Evolutionary conservation across 495 filamentous ascomycete species (phyloP).

Genomic region (Aspergillus leporis): DNA sequence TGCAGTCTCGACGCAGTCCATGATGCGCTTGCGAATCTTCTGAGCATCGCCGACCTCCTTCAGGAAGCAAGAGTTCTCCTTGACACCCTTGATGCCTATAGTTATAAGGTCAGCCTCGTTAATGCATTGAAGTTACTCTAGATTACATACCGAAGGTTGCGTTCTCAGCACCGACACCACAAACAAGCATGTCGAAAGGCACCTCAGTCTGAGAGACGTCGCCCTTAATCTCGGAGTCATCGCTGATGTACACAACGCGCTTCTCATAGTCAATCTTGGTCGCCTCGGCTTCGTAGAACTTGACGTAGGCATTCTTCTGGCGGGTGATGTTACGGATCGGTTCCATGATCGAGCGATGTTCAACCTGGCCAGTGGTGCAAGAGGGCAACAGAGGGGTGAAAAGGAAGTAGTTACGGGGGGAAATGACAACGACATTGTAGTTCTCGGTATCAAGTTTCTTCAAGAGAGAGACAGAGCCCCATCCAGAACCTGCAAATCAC

Average conservation of each 20-base stretch:
- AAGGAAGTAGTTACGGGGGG: slow-evolving; percentile 98
- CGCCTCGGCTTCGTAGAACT: slow-evolving; percentile 97
- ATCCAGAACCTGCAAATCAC: slow-evolving; percentile 72
- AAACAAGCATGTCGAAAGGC: slow-evolving; percentile 96
- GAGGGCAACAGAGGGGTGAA: slow-evolving; percentile 97
- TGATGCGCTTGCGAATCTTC: slow-evolving; percentile 94
- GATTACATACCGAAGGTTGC: slow-evolving; percentile 81
- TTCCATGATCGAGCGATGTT: slow-evolving; percentile 99
- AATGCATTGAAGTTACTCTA: not conserved
- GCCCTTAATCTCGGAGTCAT: slow-evolving; percentile 92
- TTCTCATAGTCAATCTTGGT: slow-evolving; percentile 94
- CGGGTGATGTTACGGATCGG: slow-evolving; percentile 92
- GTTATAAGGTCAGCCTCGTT: slow-evolving; percentile 7
- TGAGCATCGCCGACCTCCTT: slow-evolving; percentile 98
- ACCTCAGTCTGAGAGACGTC: slow-evolving; percentile 81
- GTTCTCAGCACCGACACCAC: slow-evolving; percentile 96
- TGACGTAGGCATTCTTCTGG: slow-evolving; percentile 86
- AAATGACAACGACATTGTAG: slow-evolving; percentile 96
- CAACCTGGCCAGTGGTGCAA: slow-evolving; percentile 94
- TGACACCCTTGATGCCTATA: slow-evolving; percentile 83
- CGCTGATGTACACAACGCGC: slow-evolving; percentile 83
- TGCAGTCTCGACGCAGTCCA: slow-evolving; percentile 98
- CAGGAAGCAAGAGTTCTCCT: slow-evolving; percentile 94
- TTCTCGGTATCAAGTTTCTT: slow-evolving; percentile 98
- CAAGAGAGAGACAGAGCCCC: slow-evolving; percentile 93